Evolutionary conservation across 2,329 filamentous ascomycete genomes (phyloP).

Genomic region (Metarhizium anisopliae): DNA sequence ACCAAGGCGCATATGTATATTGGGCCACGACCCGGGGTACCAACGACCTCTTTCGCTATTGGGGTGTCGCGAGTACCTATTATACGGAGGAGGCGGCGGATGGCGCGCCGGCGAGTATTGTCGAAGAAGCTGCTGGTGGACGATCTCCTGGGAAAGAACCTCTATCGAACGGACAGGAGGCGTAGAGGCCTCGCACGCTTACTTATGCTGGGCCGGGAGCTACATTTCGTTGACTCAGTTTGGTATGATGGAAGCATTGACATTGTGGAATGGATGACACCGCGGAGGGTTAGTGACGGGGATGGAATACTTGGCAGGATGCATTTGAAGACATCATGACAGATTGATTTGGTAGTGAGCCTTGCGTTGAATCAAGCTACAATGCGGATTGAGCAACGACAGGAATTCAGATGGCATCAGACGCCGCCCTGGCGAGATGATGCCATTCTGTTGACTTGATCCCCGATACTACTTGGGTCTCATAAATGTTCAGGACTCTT

Average conservation of each 20-base stretch:
- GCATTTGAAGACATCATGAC: neutral
- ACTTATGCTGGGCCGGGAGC: neutral
- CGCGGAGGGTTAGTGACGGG: too few relatives aligned
- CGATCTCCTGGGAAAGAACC: neutral
- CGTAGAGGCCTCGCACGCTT: neutral
- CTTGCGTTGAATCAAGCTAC: neutral
- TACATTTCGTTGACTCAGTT: neutral
- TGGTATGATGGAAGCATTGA: neutral
- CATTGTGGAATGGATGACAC: neutral
- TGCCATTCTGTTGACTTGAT: too few relatives aligned
- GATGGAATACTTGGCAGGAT: neutral
- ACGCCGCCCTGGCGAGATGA: too few relatives aligned
- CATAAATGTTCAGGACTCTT: neutral
- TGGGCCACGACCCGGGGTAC: conserved; percentile 1
- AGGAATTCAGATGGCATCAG: too few relatives aligned
- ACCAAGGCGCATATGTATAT: neutral
- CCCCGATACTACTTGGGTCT: too few relatives aligned
- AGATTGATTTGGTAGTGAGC: neutral
- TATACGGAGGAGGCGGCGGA: neutral
- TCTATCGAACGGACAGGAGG: neutral
- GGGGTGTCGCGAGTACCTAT: neutral
- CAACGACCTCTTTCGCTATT: neutral
- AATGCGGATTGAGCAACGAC: too few relatives aligned
- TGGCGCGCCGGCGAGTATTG: neutral
- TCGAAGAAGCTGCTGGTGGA: neutral